A percentile compares a stretch with the other conserved stretches of the same genome.
Evolutionary conservation across 2,329 filamentous ascomycete species (phyloP).

Genomic region (Diaporthe australafricana): DNA sequence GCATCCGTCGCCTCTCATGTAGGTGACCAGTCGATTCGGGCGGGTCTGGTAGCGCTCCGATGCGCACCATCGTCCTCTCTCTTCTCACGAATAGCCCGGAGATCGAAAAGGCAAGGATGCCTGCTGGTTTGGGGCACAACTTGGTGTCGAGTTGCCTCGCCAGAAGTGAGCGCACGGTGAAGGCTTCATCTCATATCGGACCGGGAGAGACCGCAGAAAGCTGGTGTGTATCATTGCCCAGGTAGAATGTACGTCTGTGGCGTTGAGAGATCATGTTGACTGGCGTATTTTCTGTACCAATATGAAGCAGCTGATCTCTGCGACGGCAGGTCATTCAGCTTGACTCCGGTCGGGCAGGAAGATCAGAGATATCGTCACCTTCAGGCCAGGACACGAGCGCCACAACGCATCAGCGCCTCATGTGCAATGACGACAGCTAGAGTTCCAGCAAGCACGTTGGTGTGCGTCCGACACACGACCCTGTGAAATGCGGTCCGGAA

Average conservation of each 20-base stretch:
- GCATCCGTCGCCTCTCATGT: slow-evolving; percentile 15
- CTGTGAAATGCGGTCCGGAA: background rate
- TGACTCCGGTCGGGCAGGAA: background rate
- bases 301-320: background rate
- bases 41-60: slow-evolving; percentile 3
- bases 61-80: background rate
- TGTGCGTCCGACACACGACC: background rate
- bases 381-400: slow-evolving; percentile 11
- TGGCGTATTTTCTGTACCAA: background rate
- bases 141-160: background rate
- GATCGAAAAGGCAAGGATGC: background rate
- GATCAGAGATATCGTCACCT: slow-evolving; percentile 4
- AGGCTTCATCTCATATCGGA: background rate
- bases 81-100: background rate
- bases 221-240: background rate
- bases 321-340: background rate
- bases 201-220: background rate
- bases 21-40: slow-evolving; percentile 19
- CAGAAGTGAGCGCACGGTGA: background rate
- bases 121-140: background rate
- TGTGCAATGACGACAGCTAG: slow-evolving; percentile 26
- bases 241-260: background rate
- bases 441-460: background rate
- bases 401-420: slow-evolving; percentile 6
- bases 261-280: background rate